phyloP scores from a whole-genome alignment of 257 asterid species.

The Striga asiatica region DNA sequence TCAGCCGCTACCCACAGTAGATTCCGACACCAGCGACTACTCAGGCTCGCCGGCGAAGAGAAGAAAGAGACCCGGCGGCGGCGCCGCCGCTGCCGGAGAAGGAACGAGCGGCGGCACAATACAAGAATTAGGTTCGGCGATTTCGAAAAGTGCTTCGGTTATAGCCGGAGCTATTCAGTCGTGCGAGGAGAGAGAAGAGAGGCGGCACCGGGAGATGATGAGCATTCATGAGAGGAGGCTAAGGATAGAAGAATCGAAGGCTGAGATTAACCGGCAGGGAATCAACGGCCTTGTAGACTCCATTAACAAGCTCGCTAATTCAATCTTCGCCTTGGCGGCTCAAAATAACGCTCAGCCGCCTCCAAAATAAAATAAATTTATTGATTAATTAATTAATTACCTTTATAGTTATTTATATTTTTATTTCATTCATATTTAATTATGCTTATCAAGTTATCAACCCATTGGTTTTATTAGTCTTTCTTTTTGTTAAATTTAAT shows the following conservation, averaged over 20 bases:
- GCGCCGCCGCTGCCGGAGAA: slow-evolving; percentile 14
- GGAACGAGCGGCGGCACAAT: slow-evolving; percentile 20
- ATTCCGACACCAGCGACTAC: slow-evolving; percentile 45
- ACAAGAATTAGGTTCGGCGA: slow-evolving; percentile 54
- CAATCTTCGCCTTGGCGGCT: slow-evolving; percentile 63
- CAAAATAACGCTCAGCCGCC: slow-evolving; percentile 12
- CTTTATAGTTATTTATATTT: no score
- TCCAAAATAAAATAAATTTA: neutral
- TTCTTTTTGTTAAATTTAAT: no score
- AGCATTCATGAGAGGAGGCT: slow-evolving; percentile 62
- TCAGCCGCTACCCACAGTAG: slow-evolving; percentile 48
- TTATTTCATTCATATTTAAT: neutral
- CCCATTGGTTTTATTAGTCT: no score
- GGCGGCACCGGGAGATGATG: slow-evolving; percentile 57
- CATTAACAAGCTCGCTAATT: slow-evolving; percentile 70
- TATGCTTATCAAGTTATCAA: neutral
- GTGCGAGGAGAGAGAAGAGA: slow-evolving; percentile 62
- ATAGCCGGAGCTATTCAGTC: slow-evolving; percentile 68
- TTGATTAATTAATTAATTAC: neutral
- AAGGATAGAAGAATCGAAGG: slow-evolving; percentile 68
- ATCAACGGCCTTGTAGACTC: slow-evolving; percentile 70
- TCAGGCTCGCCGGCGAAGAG: slow-evolving; percentile 60
- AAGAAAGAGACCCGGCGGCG: slow-evolving; percentile 35
- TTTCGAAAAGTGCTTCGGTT: slow-evolving; percentile 46
- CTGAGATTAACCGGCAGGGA: slow-evolving; percentile 65